A percentile compares a stretch with the other conserved stretches of the same genome.
phyloP scores from a whole-genome alignment of 306 rosid species.

The Gillenia trifoliata region DNA sequence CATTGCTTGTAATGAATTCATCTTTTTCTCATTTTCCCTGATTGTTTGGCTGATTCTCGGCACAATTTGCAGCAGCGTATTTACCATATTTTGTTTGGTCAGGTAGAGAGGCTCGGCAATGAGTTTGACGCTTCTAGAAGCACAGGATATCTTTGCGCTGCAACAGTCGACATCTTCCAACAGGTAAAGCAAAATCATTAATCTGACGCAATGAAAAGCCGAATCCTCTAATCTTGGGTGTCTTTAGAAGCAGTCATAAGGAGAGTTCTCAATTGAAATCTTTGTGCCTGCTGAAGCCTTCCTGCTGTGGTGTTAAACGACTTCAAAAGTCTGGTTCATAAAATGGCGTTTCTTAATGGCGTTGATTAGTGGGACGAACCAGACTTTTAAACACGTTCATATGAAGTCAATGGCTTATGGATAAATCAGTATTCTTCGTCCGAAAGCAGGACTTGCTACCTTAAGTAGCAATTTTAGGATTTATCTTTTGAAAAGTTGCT shows the following conservation, averaged over 20 bases:
- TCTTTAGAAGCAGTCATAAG: not conserved
- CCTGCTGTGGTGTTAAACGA: conserved; percentile 8
- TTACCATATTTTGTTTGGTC: conserved; percentile 15
- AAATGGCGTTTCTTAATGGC: not conserved
- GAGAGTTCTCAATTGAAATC: conserved; percentile 6
- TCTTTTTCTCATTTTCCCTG: not conserved
- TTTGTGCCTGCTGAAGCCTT: not conserved
- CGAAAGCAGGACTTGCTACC: not conserved
- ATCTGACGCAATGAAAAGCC: not conserved
- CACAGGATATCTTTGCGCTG: conserved; percentile 82
- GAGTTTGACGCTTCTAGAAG: conserved; percentile 83
- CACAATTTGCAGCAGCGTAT: conserved; percentile 5
- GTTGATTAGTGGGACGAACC: not conserved
- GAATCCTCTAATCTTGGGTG: not conserved
- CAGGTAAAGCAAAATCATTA: conserved; percentile 41
- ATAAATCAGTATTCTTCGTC: not conserved
- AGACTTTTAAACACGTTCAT: no score
- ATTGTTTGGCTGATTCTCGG: not conserved
- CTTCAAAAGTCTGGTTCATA: not conserved
- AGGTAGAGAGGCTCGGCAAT: conserved; percentile 57
- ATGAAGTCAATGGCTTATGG: not conserved
- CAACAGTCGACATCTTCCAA: conserved; percentile 68
- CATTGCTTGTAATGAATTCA: not conserved
- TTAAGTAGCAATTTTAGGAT: not conserved
- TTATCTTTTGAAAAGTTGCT: not conserved